Conservation (phyloP, 257 asterid genomes). For the Thymus quinquecostatus region DNA sequence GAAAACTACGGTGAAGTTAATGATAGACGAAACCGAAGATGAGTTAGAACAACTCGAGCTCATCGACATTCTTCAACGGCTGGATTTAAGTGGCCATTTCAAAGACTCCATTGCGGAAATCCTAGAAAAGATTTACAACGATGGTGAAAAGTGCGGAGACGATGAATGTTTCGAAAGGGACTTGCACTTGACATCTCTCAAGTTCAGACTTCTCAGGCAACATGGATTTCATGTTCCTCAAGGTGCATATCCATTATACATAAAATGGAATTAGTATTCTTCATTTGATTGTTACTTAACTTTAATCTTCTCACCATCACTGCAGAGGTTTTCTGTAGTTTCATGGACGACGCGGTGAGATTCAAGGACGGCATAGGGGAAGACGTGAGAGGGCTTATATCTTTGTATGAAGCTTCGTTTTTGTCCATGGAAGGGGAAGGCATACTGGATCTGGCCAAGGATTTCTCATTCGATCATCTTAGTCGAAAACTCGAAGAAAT, state of each 20-base stretch:
- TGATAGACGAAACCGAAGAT: constrained; percentile 28
- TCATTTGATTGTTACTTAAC: not conserved
- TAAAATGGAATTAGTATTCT: not conserved
- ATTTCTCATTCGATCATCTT: constrained; percentile 39
- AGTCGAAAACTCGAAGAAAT: constrained; percentile 14
- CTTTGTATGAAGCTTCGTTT: constrained; percentile 61
- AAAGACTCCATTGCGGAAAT: constrained; percentile 17
- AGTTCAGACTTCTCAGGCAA: constrained; percentile 50
- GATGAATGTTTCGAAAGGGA: not conserved
- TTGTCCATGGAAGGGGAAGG: constrained; percentile 46
- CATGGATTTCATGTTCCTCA: constrained; percentile 44
- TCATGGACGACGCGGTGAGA: constrained; percentile 41
- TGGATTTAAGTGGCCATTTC: constrained; percentile 49
- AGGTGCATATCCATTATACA: constrained; percentile 32
- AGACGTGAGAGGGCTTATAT: constrained; percentile 43
- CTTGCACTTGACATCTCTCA: constrained; percentile 36
- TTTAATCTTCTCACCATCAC: not conserved
- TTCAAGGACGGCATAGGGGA: constrained; percentile 27
- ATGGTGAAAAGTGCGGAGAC: not conserved
- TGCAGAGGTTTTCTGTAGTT: constrained; percentile 51
- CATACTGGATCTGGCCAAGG: constrained; percentile 43
- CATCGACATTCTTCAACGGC: constrained; percentile 53
- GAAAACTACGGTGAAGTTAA: constrained; percentile 31
- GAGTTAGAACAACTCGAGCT: constrained; percentile 46
- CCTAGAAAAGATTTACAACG: constrained; percentile 19